phyloP scores from a whole-genome alignment of 768 basidiomycete species.

The Tulasnella sp. region DNA sequence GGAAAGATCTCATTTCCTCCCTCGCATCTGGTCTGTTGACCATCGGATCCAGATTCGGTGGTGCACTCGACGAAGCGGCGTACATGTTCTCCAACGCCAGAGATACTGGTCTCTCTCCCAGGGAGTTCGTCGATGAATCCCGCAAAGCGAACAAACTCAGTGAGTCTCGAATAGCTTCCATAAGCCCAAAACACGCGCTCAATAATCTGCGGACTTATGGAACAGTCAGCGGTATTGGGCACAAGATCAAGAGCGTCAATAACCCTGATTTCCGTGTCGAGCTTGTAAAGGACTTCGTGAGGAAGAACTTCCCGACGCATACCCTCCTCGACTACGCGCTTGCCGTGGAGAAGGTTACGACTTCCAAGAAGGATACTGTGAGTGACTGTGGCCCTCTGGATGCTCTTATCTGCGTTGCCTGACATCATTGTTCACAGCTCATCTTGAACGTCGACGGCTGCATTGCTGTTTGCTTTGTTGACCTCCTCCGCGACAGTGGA shows the following conservation, averaged over 20 bases:
- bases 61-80: constrained; percentile 96
- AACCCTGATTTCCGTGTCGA: constrained; percentile 90
- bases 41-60: constrained; percentile 96
- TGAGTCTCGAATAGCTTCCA: constrained; percentile 31
- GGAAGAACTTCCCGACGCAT: constrained; percentile 92
- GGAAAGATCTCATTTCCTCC: constrained; percentile 96
- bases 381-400: constrained; percentile 21
- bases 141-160: constrained; percentile 91
- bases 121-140: constrained; percentile 92
- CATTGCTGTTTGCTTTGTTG: constrained; percentile 93
- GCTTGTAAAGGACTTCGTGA: constrained; percentile 91
- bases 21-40: constrained; percentile 92
- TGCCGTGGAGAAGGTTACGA: constrained; percentile 95
- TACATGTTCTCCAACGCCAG: constrained; percentile 88
- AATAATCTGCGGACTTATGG: not conserved
- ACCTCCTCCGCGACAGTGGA: constrained; percentile 81
- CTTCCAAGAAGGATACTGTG: constrained; percentile 92
- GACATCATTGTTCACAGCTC: constrained; percentile 36
- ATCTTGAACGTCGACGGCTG: constrained; percentile 96
- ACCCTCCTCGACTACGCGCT: constrained; percentile 88
- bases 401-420: not conserved
- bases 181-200: too few relatives aligned
- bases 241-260: constrained; percentile 99
- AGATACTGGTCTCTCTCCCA: constrained; percentile 86
- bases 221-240: constrained; percentile 92